Evolutionary conservation across 2,329 filamentous ascomycete genomes (phyloP).

Genomic region (Fonsecaea multimorphosa): DNA sequence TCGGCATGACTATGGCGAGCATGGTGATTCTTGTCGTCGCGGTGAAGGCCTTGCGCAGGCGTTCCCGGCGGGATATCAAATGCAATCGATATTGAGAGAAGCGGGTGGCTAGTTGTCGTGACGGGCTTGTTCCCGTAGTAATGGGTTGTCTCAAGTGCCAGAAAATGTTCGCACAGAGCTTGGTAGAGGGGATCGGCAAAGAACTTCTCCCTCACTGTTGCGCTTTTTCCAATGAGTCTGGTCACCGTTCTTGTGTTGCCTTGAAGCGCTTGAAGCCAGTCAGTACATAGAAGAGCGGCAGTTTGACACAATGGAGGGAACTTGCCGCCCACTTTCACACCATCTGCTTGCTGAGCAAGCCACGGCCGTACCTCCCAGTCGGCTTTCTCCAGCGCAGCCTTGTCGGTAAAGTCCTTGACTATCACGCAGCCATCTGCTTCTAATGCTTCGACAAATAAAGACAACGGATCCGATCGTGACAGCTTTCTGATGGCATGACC

Average conservation of each 20-base stretch:
- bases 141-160: slow-evolving; percentile 45
- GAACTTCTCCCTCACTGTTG: slow-evolving; percentile 47
- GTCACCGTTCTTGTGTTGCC: slow-evolving; percentile 48
- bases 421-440: slow-evolving; percentile 47
- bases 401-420: slow-evolving; percentile 44
- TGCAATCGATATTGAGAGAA: slow-evolving; percentile 48
- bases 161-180: slow-evolving; percentile 46
- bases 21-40: slow-evolving; percentile 51
- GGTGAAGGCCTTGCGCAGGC: slow-evolving; percentile 45
- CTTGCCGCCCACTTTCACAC: slow-evolving; percentile 39
- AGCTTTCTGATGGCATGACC: slow-evolving; percentile 26
- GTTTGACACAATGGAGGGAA: neutral
- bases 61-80: slow-evolving; percentile 47
- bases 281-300: slow-evolving; percentile 8
- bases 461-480: slow-evolving; percentile 30
- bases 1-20: slow-evolving; percentile 41
- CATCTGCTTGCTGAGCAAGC: slow-evolving; percentile 39
- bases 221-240: slow-evolving; percentile 45
- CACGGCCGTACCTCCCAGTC: slow-evolving; percentile 42
- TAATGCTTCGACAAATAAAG: slow-evolving; percentile 43
- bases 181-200: slow-evolving; percentile 46
- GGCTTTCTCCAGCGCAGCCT: slow-evolving; percentile 41
- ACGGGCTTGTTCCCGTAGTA: slow-evolving; percentile 44
- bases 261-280: slow-evolving; percentile 39
- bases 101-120: slow-evolving; percentile 45